These are phyloP conservation scores for Spizellomyces sp. DNA, from an alignment of 192 early-diverging fungal genomes.

Conservation along the genomic window DNA sequence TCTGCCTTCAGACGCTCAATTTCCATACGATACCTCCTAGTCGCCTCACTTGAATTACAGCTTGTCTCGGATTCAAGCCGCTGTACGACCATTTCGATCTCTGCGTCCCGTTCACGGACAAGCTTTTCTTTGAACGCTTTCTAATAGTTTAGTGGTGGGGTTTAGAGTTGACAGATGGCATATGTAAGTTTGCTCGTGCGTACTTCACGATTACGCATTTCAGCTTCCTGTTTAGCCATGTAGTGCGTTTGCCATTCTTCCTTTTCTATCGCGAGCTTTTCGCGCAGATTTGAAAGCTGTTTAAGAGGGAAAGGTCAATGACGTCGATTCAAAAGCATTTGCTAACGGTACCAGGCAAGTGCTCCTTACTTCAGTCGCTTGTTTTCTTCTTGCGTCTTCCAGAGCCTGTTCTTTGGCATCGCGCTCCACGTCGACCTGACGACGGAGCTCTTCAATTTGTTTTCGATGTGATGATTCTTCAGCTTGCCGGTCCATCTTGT, in stretches of 20 bases:
- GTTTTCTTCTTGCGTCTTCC: conserved; percentile 40
- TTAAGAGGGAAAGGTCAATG: background rate
- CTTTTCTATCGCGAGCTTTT: conserved; percentile 51
- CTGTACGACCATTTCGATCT: conserved; percentile 60
- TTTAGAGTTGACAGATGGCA: background rate
- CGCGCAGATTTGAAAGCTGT: conserved; percentile 33
- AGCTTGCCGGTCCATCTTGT: conserved; percentile 32
- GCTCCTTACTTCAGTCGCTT: conserved; percentile 31
- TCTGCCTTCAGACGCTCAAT: conserved; percentile 53
- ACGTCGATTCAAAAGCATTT: background rate
- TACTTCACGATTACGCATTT: conserved; percentile 52
- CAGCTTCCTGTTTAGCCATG: conserved; percentile 49
- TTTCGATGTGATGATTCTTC: conserved; percentile 40
- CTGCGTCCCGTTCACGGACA: conserved; percentile 56
- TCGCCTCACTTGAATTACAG: conserved; percentile 49
- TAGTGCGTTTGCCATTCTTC: conserved; percentile 58
- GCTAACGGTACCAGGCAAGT: background rate
- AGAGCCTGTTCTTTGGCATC: conserved; percentile 23
- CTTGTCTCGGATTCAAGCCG: conserved; percentile 56
- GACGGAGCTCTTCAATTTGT: conserved; percentile 38
- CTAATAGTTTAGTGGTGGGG: conserved; percentile 27
- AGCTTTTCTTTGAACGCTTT: conserved; percentile 58
- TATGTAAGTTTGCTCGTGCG: background rate
- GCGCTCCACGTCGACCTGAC: conserved; percentile 38
- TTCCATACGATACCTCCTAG: conserved; percentile 52